Base-by-base conservation (phyloP, 352 stramenopile species). In the Phytophthora aleatoria region DNA sequence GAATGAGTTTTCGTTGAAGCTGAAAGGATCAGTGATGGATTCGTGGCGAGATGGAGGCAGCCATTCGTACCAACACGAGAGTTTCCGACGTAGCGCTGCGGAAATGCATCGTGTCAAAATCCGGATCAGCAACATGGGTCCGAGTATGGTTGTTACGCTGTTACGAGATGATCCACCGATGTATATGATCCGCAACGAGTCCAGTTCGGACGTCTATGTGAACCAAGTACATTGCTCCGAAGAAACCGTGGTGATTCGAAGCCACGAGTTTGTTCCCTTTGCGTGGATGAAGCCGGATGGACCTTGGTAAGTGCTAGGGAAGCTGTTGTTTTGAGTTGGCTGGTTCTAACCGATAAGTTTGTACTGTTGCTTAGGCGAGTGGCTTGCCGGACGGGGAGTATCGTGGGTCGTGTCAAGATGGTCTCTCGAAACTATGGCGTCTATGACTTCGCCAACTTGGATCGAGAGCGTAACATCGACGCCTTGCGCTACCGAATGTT, bases 171-270 rank as follows among this genome's bases (percentile, higher is more conserved):
- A 92, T 38, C 88, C 88, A 11, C 80, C 88, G 1, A 94, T 95
- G 86, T 94, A 92, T 50, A 72, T 94, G 42, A 90, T 96, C 15
- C 79, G 81, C 61, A 96, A 96, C 48, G 79, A 95, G 49, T 93
- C 88, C 13, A 87, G 71, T 43, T 78, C 77, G 7, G 84, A 94
- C 36, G 64, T 96, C 26, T 83, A 82, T 53, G 80, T 95, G 33
- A 89, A 73, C 36, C 86, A 96, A 56, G 66, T 85, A 0, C 69
- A 89, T 54, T 81, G 68, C 20, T 91, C 84, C 1, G 78, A 92
- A 28, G 83, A 92, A 44, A 77, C 60, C 27, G 64, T 89, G 6
- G 59, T 89, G 13, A 73, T 96, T 59, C 86, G 77, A 5, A 83
- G 76, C 15, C 87, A 83, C 27, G 79, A 92, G 44, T 95, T 85